Percentiles rank a stretch among this genome's conserved stretches.
Conservation (phyloP, 306 rosid species). For the Comarum palustre region DNA sequence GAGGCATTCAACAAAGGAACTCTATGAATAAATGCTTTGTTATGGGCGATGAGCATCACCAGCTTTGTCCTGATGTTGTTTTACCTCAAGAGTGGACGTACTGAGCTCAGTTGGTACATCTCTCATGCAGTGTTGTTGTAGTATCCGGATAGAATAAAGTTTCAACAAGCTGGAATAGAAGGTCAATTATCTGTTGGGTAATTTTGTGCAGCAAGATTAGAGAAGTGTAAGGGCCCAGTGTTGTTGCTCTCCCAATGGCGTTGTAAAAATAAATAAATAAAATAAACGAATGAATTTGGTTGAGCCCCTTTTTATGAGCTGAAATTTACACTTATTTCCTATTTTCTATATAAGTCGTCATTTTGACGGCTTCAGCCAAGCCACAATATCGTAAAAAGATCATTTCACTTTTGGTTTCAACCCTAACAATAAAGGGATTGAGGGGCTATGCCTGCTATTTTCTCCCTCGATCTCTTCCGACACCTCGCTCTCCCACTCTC, state of each 20-base stretch:
- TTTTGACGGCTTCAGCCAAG: too few relatives aligned
- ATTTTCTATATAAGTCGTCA: too few relatives aligned
- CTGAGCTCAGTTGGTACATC: slow-evolving; percentile 1
- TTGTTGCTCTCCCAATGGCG: not conserved
- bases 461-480: too few relatives aligned
- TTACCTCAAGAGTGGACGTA: slow-evolving; percentile 46
- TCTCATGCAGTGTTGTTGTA: slow-evolving; percentile 2
- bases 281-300: too few relatives aligned
- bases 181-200: slow-evolving; percentile 19
- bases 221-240: not conserved
- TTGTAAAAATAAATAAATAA: slow-evolving; percentile 20
- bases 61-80: slow-evolving; percentile 22
- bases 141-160: slow-evolving; percentile 17
- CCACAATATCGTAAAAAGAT: too few relatives aligned
- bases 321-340: too few relatives aligned
- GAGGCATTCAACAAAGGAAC: slow-evolving; percentile 4
- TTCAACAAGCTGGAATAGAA: slow-evolving; percentile 25
- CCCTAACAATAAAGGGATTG: too few relatives aligned
- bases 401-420: too few relatives aligned
- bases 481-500: too few relatives aligned
- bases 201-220: slow-evolving; percentile 19
- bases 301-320: too few relatives aligned
- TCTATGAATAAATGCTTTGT: not conserved
- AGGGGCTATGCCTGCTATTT: too few relatives aligned
- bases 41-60: slow-evolving; percentile 1